Evolutionary conservation across 768 basidiomycete genomes (phyloP).

Genomic region (Podaxis sp.): DNA sequence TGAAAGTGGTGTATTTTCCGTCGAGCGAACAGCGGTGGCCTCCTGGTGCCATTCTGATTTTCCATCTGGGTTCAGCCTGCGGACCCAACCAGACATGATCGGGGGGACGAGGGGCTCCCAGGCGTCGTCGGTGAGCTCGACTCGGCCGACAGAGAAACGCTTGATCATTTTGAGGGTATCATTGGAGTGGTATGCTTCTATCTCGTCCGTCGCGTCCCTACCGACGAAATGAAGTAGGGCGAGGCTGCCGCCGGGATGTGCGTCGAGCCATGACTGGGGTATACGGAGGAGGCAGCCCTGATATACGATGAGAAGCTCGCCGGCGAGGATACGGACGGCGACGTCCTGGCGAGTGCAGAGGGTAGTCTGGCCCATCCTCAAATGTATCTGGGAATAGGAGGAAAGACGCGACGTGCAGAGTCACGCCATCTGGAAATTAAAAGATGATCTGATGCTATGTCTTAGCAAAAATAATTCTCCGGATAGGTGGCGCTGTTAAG

Average conservation of each 20-base stretch:
- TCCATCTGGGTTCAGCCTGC: slow-evolving; percentile 36
- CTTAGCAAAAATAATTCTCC: slow-evolving; percentile 8
- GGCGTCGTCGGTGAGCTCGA: slow-evolving; percentile 53
- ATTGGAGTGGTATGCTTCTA: slow-evolving; percentile 84
- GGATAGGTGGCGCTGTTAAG: neutral
- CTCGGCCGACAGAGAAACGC: slow-evolving; percentile 67
- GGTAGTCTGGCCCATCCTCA: slow-evolving; percentile 25
- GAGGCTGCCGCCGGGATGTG: slow-evolving; percentile 88
- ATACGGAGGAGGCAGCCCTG: slow-evolving; percentile 61
- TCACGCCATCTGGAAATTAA: neutral
- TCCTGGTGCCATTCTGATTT: slow-evolving; percentile 62
- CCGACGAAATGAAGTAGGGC: slow-evolving; percentile 94
- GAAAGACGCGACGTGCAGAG: slow-evolving; percentile 5
- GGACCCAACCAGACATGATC: slow-evolving; percentile 80
- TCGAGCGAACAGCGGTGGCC: slow-evolving; percentile 42
- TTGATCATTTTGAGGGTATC: slow-evolving; percentile 53
- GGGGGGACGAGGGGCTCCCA: slow-evolving; percentile 88
- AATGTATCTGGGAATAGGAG: slow-evolving; percentile 3
- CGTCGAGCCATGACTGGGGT: slow-evolving; percentile 71
- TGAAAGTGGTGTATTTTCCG: slow-evolving; percentile 27
- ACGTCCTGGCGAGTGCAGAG: slow-evolving; percentile 48
- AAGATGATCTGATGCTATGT: neutral
- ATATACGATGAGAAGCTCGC: slow-evolving; percentile 77
- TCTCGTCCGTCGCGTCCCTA: slow-evolving; percentile 92
- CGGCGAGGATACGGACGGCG: slow-evolving; percentile 68